Evolutionary conservation across 768 basidiomycete species (phyloP), one percentile per base, ranked within the genome.

Genomic region (Phaffia tasmanica): DNA sequence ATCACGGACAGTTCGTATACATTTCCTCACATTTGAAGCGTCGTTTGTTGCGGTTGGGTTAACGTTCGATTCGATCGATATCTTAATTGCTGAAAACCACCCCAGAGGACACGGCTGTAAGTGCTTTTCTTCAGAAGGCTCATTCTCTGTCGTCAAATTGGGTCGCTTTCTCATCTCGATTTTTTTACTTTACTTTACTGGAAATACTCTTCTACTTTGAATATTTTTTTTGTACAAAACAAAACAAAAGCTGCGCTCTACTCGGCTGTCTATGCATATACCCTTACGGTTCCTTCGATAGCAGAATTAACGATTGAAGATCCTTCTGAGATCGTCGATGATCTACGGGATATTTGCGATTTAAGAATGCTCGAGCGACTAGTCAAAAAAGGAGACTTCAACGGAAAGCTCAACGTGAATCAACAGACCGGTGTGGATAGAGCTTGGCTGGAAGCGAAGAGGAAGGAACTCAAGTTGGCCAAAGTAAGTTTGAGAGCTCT

Each of bases 291-390:
- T 15, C 42, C 56, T 0, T 4, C 16, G 11, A 47, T 69, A 27
- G 62, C 56, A 25, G 67, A 69, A 32, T 56, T 69, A 50, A 29
- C 68, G 1, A 88, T 99, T 25, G 95, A 99, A 77, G 95, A 99
- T 75, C 95, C 95, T 1, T 91, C 91, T 0, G 95, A 99, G 77
- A 88, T 89, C 14, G 97, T 99, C 73, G 94, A 98, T 75, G 95
- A 98, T 75, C 81, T 98, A 53, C 81, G 94, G 46, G 95, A 98
- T 77, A 86, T 89, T 63, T 88, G 87, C 71, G 95, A 99, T 75
- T 80, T 98, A 23, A 79, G 81, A 69, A 87, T 87, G 82, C 80
- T 98, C 23, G 80, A 89, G 25, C 49, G 29, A 74, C 80, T 90
- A 72, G 85, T 85, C 1, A 88, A 91, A 5, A 89, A 89, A 0